A percentile compares a stretch with the other conserved stretches of the same genome.
phyloP scores from a whole-genome alignment of 2,329 filamentous ascomycete genomes.

The Endothia cerciana region DNA sequence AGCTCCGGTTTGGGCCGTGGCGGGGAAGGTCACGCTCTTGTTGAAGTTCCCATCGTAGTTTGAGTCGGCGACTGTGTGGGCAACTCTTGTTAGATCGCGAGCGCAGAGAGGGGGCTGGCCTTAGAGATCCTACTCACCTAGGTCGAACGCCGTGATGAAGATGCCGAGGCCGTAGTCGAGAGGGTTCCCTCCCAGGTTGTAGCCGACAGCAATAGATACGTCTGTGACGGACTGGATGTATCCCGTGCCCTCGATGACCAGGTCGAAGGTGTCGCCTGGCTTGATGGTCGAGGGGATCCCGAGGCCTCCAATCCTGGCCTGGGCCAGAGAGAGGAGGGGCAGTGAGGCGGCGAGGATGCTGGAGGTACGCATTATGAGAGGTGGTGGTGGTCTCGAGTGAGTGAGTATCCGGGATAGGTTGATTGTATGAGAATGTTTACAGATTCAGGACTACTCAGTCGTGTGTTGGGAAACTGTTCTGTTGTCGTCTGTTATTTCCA shows the following conservation, averaged over 20 bases:
- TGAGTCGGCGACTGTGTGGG: slow-evolving; percentile 31
- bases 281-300: slow-evolving; percentile 45
- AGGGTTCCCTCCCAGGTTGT: slow-evolving; percentile 32
- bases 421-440: background rate
- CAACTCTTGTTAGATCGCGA: background rate
- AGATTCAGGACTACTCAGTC: too few relatives aligned
- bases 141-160: slow-evolving; percentile 38
- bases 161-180: slow-evolving; percentile 38
- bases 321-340: slow-evolving; percentile 34
- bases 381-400: background rate
- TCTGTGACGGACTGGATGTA: slow-evolving; percentile 51
- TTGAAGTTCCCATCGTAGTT: slow-evolving; percentile 36
- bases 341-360: slow-evolving; percentile 29
- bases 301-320: slow-evolving; percentile 48
- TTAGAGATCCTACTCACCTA: slow-evolving; percentile 38
- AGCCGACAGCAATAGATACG: slow-evolving; percentile 49
- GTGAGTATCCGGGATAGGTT: background rate
- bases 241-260: slow-evolving; percentile 44
- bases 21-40: slow-evolving; percentile 36
- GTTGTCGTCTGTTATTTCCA: too few relatives aligned
- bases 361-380: slow-evolving; percentile 13
- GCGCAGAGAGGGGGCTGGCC: background rate
- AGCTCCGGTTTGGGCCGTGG: slow-evolving; percentile 29
- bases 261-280: slow-evolving; percentile 43
- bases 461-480: too few relatives aligned